Conservation (phyloP, 345 rosid genomes). For the Gossypium raimondii region DNA sequence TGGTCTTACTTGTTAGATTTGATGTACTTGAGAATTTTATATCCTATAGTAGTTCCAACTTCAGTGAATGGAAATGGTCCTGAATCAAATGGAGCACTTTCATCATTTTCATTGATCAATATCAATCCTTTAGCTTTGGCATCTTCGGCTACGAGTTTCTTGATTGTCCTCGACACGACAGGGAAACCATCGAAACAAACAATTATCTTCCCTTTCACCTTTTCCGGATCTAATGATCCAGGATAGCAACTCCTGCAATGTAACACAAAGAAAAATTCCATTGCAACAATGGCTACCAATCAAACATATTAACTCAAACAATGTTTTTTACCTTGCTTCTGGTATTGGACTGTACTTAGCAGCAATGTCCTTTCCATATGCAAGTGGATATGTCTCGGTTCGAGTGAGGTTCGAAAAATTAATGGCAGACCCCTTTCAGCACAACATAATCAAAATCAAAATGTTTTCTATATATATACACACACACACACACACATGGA, state of each 20-base stretch:
- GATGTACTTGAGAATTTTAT: slow-evolving; percentile 50
- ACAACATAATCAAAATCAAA: background rate
- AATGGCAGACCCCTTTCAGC: slow-evolving; percentile 60
- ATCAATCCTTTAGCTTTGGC: slow-evolving; percentile 61
- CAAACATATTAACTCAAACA: background rate
- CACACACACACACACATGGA: too few species aligned
- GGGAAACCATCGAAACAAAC: slow-evolving; percentile 44
- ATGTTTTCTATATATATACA: background rate
- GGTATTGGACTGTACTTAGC: slow-evolving; percentile 40
- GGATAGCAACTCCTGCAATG: slow-evolving; percentile 59
- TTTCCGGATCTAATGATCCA: slow-evolving; percentile 55
- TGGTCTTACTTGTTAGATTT: slow-evolving; percentile 49
- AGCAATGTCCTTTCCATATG: slow-evolving; percentile 52
- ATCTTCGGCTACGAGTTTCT: slow-evolving; percentile 62
- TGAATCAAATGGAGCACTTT: slow-evolving; percentile 51
- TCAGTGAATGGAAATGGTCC: slow-evolving; percentile 56
- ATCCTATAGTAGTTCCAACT: slow-evolving; percentile 41
- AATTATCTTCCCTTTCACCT: slow-evolving; percentile 57
- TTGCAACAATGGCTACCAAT: background rate
- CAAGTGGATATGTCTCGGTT: slow-evolving; percentile 49
- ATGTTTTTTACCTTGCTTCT: slow-evolving; percentile 50
- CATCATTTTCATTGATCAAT: slow-evolving; percentile 35
- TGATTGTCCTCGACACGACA: slow-evolving; percentile 30
- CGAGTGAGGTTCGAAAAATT: slow-evolving; percentile 50
- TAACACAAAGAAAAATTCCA: background rate